These are phyloP conservation scores for Bonnemaisonia californica DNA, from an alignment of 31 red algal species.

Conservation along the genomic window DNA sequence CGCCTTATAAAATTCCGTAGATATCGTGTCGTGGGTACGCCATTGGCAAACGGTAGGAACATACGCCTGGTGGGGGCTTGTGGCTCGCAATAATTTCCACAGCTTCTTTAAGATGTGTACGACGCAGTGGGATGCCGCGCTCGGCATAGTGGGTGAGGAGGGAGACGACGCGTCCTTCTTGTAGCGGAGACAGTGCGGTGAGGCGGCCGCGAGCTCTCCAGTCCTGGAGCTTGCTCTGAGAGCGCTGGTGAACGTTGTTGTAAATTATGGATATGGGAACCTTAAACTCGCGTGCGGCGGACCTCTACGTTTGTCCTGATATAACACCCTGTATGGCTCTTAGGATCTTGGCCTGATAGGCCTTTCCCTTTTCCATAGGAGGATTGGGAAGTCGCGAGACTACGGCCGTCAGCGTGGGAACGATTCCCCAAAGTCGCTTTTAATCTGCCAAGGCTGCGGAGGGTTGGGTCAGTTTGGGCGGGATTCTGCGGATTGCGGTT, in stretches of 20 bases:
- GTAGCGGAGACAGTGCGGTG: neutral
- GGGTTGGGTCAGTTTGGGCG: too few relatives aligned
- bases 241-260: neutral
- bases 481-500: too few relatives aligned
- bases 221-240: neutral
- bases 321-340: neutral
- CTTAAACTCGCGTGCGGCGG: neutral
- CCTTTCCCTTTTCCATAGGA: neutral
- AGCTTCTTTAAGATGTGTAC: neutral
- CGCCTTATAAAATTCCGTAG: neutral
- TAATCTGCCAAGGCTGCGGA: too few relatives aligned
- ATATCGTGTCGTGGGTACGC: neutral
- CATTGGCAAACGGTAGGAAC: too few relatives aligned
- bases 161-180: neutral
- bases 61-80: neutral
- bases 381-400: too few relatives aligned
- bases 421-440: too few relatives aligned
- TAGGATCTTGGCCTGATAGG: neutral
- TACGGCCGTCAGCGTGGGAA: too few relatives aligned
- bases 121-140: neutral
- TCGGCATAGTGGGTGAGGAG: neutral
- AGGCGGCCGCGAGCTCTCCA: neutral
- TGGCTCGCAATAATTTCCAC: neutral
- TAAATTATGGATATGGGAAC: neutral
- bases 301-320: neutral